phyloP scores from a whole-genome alignment of 352 stramenopile species.

The Phytophthora fragariae region DNA sequence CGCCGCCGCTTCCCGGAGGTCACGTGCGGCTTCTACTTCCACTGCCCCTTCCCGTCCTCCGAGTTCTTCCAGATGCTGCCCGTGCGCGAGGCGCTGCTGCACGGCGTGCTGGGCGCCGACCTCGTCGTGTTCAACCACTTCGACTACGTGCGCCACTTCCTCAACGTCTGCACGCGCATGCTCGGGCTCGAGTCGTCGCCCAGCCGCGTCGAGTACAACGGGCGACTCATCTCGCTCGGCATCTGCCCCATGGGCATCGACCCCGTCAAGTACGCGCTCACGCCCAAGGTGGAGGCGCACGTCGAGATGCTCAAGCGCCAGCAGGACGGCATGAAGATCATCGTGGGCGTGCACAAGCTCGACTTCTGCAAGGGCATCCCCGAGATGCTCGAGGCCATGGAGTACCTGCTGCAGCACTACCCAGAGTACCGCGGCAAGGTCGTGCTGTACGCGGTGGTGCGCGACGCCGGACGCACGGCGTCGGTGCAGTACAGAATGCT shows the following conservation, averaged over 20 bases:
- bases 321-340: conserved; percentile 77
- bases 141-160: conserved; percentile 91
- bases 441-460: conserved; percentile 95
- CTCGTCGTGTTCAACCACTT: conserved; percentile 92
- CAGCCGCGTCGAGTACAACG: conserved; percentile 89
- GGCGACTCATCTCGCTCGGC: conserved; percentile 84
- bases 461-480: conserved; percentile 66
- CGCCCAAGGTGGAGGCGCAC: conserved; percentile 57
- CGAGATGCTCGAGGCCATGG: conserved; percentile 91
- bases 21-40: conserved; percentile 90
- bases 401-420: conserved; percentile 90
- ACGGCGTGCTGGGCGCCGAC: conserved; percentile 86
- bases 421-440: conserved; percentile 94
- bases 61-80: conserved; percentile 93
- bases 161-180: conserved; percentile 87
- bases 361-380: conserved; percentile 90
- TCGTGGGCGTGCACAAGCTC: conserved; percentile 82
- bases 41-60: conserved; percentile 91
- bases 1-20: conserved; percentile 79
- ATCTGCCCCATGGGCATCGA: conserved; percentile 93
- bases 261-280: conserved; percentile 82
- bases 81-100: conserved; percentile 74
- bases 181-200: conserved; percentile 87
- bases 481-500: conserved; percentile 84
- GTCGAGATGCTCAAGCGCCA: conserved; percentile 62